phyloP scores from a whole-genome alignment of 345 rosid genomes.

The Lagerstroemia speciosa region DNA sequence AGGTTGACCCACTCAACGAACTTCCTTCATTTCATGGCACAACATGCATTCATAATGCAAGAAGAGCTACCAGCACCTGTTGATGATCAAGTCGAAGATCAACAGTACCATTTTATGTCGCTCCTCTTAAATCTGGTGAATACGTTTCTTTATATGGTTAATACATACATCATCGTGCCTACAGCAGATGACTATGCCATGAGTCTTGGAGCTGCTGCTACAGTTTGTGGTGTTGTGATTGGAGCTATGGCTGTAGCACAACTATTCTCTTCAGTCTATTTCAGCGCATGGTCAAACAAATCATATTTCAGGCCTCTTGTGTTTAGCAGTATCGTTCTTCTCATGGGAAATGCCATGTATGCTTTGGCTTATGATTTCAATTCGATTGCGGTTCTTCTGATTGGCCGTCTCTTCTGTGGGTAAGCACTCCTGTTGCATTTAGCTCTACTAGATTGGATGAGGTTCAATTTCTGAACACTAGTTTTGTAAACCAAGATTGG shows the following conservation, averaged over 20 bases:
- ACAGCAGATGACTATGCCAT: slow-evolving; percentile 87
- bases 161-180: slow-evolving; percentile 89
- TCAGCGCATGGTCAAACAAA: slow-evolving; percentile 95
- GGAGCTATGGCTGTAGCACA: slow-evolving; percentile 99
- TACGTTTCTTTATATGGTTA: slow-evolving; percentile 92
- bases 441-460: not conserved
- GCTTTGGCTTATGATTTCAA: slow-evolving; percentile 84
- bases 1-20: slow-evolving; percentile 74
- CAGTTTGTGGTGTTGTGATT: slow-evolving; percentile 94
- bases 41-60: slow-evolving; percentile 95
- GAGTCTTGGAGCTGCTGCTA: slow-evolving; percentile 96
- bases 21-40: slow-evolving; percentile 81
- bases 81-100: slow-evolving; percentile 51
- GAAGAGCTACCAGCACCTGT: slow-evolving; percentile 81
- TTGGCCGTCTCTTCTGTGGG: slow-evolving; percentile 98
- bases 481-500: not conserved
- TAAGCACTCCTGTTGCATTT: slow-evolving; percentile 22
- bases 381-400: slow-evolving; percentile 61
- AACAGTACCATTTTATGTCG: slow-evolving; percentile 79
- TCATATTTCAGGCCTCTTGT: slow-evolving; percentile 96
- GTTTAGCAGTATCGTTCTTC: slow-evolving; percentile 81
- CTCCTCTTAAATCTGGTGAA: slow-evolving; percentile 76
- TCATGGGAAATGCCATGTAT: slow-evolving; percentile 73
- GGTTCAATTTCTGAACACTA: not conserved
- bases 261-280: slow-evolving; percentile 91